Conservation (phyloP, 805 yeast species). For the Scheffersomyces amazonensis region DNA sequence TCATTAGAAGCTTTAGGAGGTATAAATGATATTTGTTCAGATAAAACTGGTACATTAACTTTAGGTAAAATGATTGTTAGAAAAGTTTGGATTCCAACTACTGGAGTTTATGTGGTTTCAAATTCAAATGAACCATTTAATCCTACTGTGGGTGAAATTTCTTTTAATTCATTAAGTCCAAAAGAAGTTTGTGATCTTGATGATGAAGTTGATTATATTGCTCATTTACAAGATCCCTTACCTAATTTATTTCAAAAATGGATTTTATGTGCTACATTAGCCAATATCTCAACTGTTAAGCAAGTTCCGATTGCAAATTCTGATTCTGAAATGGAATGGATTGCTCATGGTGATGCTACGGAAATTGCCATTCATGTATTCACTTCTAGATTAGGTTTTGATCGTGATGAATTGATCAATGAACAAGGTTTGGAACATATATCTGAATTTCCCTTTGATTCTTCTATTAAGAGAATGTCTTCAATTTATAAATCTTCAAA, state of each 20-base stretch:
- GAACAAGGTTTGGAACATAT: slow-evolving; percentile 15
- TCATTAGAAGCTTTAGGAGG: slow-evolving; percentile 79
- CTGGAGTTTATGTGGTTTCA: slow-evolving; percentile 55
- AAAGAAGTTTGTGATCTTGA: slow-evolving; percentile 30
- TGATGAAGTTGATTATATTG: slow-evolving; percentile 32
- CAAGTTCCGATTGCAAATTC: slow-evolving; percentile 38
- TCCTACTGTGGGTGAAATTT: slow-evolving; percentile 56
- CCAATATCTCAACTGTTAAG: slow-evolving; percentile 72
- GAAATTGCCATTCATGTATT: slow-evolving; percentile 34
- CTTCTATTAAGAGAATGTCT: slow-evolving; percentile 31
- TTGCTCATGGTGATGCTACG: slow-evolving; percentile 52
- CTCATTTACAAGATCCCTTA: slow-evolving; percentile 11
- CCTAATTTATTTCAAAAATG: slow-evolving; percentile 42
- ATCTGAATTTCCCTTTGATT: slow-evolving; percentile 31
- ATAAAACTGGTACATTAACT: slow-evolving; percentile 79
- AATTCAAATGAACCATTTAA: slow-evolving; percentile 60
- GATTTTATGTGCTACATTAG: slow-evolving; percentile 68
- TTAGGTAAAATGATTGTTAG: slow-evolving; percentile 78
- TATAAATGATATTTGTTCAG: slow-evolving; percentile 77
- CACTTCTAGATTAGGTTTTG: slow-evolving; percentile 20
- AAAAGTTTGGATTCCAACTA: slow-evolving; percentile 63
- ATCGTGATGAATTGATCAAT: slow-evolving; percentile 17
- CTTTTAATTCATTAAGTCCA: slow-evolving; percentile 34
- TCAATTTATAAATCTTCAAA: slow-evolving; percentile 15
- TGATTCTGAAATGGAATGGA: slow-evolving; percentile 45